Percentiles rank a stretch among this genome's conserved stretches.
These are phyloP conservation scores for Leptomonas pyrrhocoris DNA, from an alignment of 208 protist genomes.

Conservation along the genomic window DNA sequence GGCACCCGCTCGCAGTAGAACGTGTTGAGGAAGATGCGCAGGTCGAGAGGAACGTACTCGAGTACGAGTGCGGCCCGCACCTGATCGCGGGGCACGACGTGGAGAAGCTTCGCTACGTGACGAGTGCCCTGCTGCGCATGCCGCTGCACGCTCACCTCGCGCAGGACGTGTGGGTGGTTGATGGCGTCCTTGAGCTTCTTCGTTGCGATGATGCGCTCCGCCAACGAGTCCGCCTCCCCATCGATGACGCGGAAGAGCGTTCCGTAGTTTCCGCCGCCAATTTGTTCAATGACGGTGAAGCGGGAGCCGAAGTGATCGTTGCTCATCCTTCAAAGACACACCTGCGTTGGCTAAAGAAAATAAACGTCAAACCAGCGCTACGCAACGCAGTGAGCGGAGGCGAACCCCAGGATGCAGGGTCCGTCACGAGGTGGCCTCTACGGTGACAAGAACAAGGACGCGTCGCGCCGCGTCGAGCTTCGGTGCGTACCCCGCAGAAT, in stretches of 20 bases:
- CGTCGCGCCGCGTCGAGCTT: no score
- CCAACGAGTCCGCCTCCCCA: conserved; percentile 19
- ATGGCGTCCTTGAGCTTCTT: conserved; percentile 43
- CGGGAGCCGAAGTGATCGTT: conserved; percentile 18
- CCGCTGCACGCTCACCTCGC: conserved; percentile 42
- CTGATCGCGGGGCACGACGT: conserved; percentile 36
- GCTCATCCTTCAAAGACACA: conserved; percentile 6
- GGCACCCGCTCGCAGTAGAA: conserved; percentile 39
- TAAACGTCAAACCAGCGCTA: background rate
- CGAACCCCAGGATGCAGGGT: no score
- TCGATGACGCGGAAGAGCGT: conserved; percentile 44
- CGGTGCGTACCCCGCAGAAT: no score
- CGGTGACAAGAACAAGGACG: no score
- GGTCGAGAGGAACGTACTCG: conserved; percentile 46
- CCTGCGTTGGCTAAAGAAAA: no score
- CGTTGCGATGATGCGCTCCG: conserved; percentile 27
- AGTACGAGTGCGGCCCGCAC: conserved; percentile 37
- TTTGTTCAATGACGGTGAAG: conserved; percentile 39
- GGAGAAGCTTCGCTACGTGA: conserved; percentile 35
- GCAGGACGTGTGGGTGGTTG: conserved; percentile 36
- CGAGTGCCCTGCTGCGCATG: conserved; percentile 21
- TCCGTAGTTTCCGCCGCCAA: conserved; percentile 45
- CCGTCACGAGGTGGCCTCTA: no score
- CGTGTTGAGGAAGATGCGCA: conserved; percentile 36
- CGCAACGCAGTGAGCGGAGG: background rate